These are phyloP conservation scores for Monocercomonoides exilis DNA, from an alignment of 78 protist genomes.

Conservation along the genomic window DNA sequence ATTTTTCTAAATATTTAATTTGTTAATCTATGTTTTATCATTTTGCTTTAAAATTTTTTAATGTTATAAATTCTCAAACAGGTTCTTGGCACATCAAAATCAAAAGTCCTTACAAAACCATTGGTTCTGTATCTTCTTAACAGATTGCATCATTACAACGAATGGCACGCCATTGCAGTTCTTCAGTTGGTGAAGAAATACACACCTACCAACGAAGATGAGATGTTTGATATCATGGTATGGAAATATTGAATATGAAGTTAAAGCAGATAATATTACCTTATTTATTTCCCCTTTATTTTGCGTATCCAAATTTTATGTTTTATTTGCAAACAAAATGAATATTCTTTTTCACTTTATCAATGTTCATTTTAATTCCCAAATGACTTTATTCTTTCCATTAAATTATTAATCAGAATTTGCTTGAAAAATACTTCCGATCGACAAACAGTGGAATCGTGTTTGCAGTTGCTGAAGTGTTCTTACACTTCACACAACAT, in stretches of 20 bases:
- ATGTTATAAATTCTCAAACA: background rate
- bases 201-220: background rate
- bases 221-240: background rate
- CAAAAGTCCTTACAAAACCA: background rate
- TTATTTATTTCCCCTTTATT: background rate
- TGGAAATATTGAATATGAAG: no score
- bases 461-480: background rate
- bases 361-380: no score
- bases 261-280: no score
- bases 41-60: background rate
- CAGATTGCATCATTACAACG: background rate
- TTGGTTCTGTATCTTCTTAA: background rate
- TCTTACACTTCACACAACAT: background rate
- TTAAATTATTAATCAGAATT: no score
- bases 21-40: no score
- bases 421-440: background rate
- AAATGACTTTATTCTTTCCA: no score
- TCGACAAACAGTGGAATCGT: background rate
- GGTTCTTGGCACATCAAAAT: background rate
- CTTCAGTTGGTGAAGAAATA: background rate
- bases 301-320: no score
- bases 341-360: no score
- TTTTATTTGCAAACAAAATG: no score
- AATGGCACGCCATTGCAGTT: background rate
- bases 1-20: no score